Evolutionary conservation across 2,329 filamentous ascomycete species (phyloP), one percentile per base, ranked within the genome.

Genomic region (Aspergillus melleus): DNA sequence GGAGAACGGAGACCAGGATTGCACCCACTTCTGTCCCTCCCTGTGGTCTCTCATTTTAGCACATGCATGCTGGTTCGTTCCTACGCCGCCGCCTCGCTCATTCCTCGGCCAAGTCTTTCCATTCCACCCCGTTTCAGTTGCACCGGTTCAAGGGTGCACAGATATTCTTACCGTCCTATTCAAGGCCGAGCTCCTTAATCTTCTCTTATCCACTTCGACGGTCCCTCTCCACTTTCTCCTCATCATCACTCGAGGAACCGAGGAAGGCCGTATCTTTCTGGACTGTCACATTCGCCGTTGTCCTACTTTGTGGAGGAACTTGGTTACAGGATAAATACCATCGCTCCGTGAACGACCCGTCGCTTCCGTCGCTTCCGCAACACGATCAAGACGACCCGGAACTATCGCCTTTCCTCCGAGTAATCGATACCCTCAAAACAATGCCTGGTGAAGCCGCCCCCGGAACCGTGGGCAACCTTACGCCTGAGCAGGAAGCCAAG

Each of bases 401-500:
- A 57, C 56, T 66, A 55, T 55, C 68, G 36, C 60, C 65, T 20
- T 74, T 72, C 59, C 70, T 75, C 55, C 70, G 68, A 49, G 65
- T 73, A 19, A 68, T 76, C 54, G 72, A 77, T 66, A 74, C 73
- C 20, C 72, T 76, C 49, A 64, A 72, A 55, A 74, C 69, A 57
- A 75, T 77, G 70, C 64, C 74, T 55, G 61, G 65, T 61, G 63
- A 73, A 62, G 61, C 66, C 32, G 70, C 70, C 47, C 71, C 70
- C 44, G 95, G 95, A 55, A 88, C 92, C 62, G 86, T 92, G 57
- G 92, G 91, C 60, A 96, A 91, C 67, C 83, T 99, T 60, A 97
- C 93, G n/a, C 76, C 87, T 3, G 93, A 97, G 63, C 88, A 99
- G 78, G 91, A 96, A 70, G 85, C 86, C 64, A 97, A 96, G 79